Evolutionary conservation across 140 eudicot genomes (phyloP).

Genomic region (Cichorium intybus): DNA sequence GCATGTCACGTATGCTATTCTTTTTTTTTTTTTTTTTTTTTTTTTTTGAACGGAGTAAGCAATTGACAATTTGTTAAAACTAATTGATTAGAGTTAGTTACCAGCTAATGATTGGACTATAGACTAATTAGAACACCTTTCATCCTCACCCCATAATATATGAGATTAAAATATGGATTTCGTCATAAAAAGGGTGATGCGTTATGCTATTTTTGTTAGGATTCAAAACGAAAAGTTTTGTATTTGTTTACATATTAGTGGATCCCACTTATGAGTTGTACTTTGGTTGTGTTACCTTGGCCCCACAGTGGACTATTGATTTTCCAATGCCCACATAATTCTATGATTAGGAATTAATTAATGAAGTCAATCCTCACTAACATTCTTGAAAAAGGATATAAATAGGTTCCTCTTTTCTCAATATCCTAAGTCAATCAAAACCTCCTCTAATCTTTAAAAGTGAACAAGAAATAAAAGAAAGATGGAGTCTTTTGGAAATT

Average conservation of each 20-base stretch:
- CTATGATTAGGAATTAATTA: slow-evolving; percentile 30
- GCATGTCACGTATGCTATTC: not conserved
- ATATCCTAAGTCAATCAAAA: slow-evolving; percentile 20
- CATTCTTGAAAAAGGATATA: slow-evolving; percentile 42
- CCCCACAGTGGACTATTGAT: slow-evolving; percentile 56
- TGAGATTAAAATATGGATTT: not conserved
- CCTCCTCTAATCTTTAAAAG: not conserved
- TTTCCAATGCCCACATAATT: slow-evolving; percentile 19
- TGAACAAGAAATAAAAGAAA: not conserved
- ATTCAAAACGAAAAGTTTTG: not conserved
- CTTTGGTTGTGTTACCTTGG: slow-evolving; percentile 35
- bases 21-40: not conserved
- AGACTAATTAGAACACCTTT: not conserved
- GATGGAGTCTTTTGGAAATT: slow-evolving; percentile 49
- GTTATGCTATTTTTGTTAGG: not conserved
- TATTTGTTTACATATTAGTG: not conserved
- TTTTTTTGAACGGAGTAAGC: not conserved
- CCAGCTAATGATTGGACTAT: slow-evolving; percentile 19
- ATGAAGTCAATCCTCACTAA: slow-evolving; percentile 39
- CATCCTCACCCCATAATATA: slow-evolving; percentile 2
- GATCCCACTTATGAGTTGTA: slow-evolving; percentile 46
- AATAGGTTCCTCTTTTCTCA: slow-evolving; percentile 30
- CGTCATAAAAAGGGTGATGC: not conserved
- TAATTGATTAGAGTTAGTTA: not conserved
- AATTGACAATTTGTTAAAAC: not conserved